Conservation (phyloP, 805 yeast genomes). For the Yamadazyma insecticola region DNA sequence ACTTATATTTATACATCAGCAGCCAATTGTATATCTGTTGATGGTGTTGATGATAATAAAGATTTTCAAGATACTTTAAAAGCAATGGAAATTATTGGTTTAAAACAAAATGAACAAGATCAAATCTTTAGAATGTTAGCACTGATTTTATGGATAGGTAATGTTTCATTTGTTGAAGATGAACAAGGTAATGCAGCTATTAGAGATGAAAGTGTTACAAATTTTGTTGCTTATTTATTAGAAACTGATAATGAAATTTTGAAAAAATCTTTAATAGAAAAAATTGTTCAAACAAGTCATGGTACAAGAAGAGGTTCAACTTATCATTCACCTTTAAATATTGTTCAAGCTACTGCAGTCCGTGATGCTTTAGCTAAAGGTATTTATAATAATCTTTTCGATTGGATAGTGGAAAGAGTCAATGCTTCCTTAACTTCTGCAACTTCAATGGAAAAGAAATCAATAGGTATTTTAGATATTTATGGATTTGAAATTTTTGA, state of each 20-base stretch:
- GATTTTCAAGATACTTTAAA: conserved; percentile 78
- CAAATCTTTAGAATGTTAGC: conserved; percentile 82
- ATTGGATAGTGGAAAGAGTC: conserved; percentile 93
- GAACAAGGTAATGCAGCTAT: conserved; percentile 82
- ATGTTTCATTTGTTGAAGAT: conserved; percentile 78
- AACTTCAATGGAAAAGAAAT: conserved; percentile 37
- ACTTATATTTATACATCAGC: conserved; percentile 85
- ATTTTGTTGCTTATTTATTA: conserved; percentile 86
- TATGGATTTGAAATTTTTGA: conserved; percentile 96
- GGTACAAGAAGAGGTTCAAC: conserved; percentile 89
- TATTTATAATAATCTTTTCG: conserved; percentile 85
- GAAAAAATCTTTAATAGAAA: conserved; percentile 64
- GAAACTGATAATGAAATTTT: conserved; percentile 71
- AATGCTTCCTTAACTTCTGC: conserved; percentile 60
- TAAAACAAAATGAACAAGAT: conserved; percentile 80
- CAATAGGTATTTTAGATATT: conserved; percentile 91
- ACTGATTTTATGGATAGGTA: conserved; percentile 91
- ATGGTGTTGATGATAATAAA: conserved; percentile 74
- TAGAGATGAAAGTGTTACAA: conserved; percentile 85
- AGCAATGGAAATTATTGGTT: conserved; percentile 88
- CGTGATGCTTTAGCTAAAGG: conserved; percentile 95
- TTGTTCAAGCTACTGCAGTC: conserved; percentile 90
- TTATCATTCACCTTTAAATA: conserved; percentile 89
- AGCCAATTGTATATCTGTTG: conserved; percentile 81
- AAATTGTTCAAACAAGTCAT: conserved; percentile 85